Evolutionary conservation across 495 filamentous ascomycete genomes (phyloP).

Genomic region (Aspergillus baeticus): DNA sequence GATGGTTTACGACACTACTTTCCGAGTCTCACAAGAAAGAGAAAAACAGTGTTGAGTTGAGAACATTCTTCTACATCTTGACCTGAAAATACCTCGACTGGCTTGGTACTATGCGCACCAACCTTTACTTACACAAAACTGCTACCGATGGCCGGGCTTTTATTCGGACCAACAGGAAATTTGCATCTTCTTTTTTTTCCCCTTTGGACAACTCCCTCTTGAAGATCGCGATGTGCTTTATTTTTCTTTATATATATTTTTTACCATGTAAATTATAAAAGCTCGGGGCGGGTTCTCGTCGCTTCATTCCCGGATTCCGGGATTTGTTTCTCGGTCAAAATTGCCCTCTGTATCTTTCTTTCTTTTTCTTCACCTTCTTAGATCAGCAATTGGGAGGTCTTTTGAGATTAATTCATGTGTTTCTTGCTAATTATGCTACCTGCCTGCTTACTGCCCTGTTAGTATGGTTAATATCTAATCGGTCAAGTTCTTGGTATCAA

Average conservation of each 20-base stretch:
- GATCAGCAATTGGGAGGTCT: slow-evolving; percentile 8
- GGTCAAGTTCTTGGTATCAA: too few species aligned
- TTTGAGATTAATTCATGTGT: background rate
- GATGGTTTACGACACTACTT: slow-evolving; percentile 24
- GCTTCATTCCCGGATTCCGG: slow-evolving; percentile 9
- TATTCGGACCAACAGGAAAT: background rate
- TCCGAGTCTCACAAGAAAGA: background rate
- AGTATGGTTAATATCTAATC: background rate
- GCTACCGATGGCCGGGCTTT: background rate
- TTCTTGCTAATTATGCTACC: too few species aligned
- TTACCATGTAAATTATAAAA: slow-evolving; percentile 46
- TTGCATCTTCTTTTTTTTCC: slow-evolving; percentile 3
- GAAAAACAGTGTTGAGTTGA: too few species aligned
- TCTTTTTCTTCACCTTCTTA: slow-evolving; percentile 7
- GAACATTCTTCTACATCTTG: background rate
- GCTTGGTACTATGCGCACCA: slow-evolving; percentile 3
- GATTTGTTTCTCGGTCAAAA: background rate
- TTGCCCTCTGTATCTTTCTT: slow-evolving; percentile 10
- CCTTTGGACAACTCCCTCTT: slow-evolving; percentile 1
- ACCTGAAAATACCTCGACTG: background rate
- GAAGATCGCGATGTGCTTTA: slow-evolving; percentile 1
- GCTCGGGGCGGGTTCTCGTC: slow-evolving; percentile 39
- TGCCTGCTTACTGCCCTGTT: too few species aligned
- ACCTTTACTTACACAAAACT: background rate
- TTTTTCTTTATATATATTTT: too few species aligned